Percentiles rank a stretch among this genome's conserved stretches.
Evolutionary conservation across 208 protist genomes (phyloP).

Genomic region (Trypanosoma caninum): DNA sequence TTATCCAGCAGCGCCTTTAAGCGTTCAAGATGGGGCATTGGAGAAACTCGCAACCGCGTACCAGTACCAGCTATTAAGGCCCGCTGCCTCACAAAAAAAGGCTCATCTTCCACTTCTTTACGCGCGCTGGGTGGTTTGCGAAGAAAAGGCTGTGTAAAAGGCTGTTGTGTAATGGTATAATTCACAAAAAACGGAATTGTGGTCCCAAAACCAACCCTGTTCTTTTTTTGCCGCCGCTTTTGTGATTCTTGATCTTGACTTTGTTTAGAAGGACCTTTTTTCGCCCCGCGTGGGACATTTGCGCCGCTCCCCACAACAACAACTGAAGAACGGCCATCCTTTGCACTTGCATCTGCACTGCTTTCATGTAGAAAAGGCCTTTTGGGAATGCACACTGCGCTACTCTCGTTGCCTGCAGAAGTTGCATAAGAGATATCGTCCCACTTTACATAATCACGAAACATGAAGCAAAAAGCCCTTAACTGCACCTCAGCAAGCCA

Average conservation of each 20-base stretch:
- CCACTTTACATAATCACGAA: slow-evolving; percentile 73
- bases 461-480: slow-evolving; percentile 61
- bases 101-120: slow-evolving; percentile 4
- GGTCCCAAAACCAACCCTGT: slow-evolving; percentile 5
- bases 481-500: slow-evolving; percentile 65
- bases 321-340: not conserved
- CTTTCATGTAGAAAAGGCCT: no score
- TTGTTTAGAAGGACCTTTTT: not conserved
- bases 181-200: slow-evolving; percentile 26
- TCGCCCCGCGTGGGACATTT: not conserved
- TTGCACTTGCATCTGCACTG: not conserved
- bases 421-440: slow-evolving; percentile 81
- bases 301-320: not conserved
- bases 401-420: slow-evolving; percentile 9
- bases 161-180: slow-evolving; percentile 15
- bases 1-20: slow-evolving; percentile 11
- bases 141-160: slow-evolving; percentile 9
- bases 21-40: slow-evolving; percentile 12
- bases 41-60: not conserved
- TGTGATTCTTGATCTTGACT: not conserved
- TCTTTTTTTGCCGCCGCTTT: slow-evolving; percentile 7
- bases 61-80: slow-evolving; percentile 1
- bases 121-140: not conserved
- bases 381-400: no score
- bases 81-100: slow-evolving; percentile 17